phyloP scores from a whole-genome alignment of 2,329 filamentous ascomycete genomes.

The Exophiala spinifera region DNA sequence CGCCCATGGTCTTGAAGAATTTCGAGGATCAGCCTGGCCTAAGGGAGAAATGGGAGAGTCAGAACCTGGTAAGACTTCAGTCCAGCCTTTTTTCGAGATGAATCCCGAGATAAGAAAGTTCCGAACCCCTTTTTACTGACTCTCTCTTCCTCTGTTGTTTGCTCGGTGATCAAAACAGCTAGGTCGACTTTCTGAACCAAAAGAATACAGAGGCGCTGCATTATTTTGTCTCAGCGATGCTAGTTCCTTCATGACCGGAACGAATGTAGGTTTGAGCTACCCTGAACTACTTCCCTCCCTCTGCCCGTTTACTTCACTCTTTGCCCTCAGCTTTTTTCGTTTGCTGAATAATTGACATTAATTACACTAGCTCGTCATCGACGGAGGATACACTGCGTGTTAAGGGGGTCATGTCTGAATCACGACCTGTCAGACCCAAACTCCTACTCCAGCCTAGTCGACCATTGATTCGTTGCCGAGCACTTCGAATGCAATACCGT shows the following conservation, averaged over 20 bases:
- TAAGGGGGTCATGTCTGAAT: neutral
- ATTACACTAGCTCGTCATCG: slow-evolving; percentile 41
- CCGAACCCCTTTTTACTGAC: too few species aligned
- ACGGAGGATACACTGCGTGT: slow-evolving; percentile 27
- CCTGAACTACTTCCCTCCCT: too few species aligned
- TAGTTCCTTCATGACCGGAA: slow-evolving; percentile 56
- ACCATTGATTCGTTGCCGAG: neutral
- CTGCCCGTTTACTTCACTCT: too few species aligned
- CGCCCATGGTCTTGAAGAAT: slow-evolving; percentile 75
- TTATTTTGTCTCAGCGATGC: slow-evolving; percentile 49
- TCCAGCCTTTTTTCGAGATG: too few species aligned
- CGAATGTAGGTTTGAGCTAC: slow-evolving; percentile 26
- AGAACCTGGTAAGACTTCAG: slow-evolving; percentile 45
- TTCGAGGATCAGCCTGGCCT: slow-evolving; percentile 71
- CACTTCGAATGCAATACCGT: too few species aligned
- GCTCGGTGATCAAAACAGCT: slow-evolving; percentile 11
- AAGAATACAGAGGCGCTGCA: slow-evolving; percentile 63
- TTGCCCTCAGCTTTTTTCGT: too few species aligned
- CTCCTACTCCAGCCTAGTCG: neutral
- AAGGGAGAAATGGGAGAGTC: slow-evolving; percentile 41
- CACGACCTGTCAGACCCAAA: neutral
- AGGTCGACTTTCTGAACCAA: slow-evolving; percentile 61
- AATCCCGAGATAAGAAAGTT: too few species aligned
- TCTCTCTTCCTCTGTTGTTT: too few species aligned
- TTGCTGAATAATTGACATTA: too few species aligned